Percentiles rank a stretch among this genome's conserved stretches.
Conservation (phyloP, 192 early-diverging fungal genomes). For the Lobosporangium transversale region DNA sequence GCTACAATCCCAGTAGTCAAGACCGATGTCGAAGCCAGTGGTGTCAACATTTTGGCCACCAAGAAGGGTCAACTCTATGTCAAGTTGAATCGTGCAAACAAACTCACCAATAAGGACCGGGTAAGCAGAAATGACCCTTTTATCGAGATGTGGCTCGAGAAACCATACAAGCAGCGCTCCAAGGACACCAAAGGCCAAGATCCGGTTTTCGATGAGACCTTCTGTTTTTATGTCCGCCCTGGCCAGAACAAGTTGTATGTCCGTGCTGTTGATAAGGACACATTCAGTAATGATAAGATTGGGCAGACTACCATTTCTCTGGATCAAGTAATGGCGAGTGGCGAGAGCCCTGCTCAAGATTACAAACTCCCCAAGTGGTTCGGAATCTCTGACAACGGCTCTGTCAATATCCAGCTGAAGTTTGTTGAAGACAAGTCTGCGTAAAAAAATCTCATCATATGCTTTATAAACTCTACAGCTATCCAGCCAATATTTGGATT, state of each 20-base stretch:
- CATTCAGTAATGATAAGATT: slow-evolving; percentile 47
- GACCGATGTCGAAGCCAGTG: background rate
- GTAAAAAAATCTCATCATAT: no score
- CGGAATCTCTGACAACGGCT: slow-evolving; percentile 37
- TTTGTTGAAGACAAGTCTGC: slow-evolving; percentile 20
- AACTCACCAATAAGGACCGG: slow-evolving; percentile 15
- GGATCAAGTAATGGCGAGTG: slow-evolving; percentile 32
- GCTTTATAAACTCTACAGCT: no score
- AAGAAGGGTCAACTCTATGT: slow-evolving; percentile 27
- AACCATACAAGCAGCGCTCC: slow-evolving; percentile 27
- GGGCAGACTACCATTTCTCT: slow-evolving; percentile 38
- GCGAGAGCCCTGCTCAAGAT: slow-evolving; percentile 21
- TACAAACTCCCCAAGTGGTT: slow-evolving; percentile 51
- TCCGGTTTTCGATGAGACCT: slow-evolving; percentile 32
- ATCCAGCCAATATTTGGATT: no score
- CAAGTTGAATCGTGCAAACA: slow-evolving; percentile 29
- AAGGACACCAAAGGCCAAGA: slow-evolving; percentile 26
- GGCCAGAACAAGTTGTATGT: slow-evolving; percentile 49
- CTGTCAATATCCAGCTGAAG: slow-evolving; percentile 48
- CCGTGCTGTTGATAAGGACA: slow-evolving; percentile 49
- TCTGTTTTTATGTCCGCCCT: slow-evolving; percentile 34
- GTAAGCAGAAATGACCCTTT: slow-evolving; percentile 28
- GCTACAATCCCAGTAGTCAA: background rate
- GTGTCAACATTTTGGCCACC: background rate
- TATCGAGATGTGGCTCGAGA: slow-evolving; percentile 48